These are phyloP conservation scores for Magnaporthiopsis rhizophila DNA, from an alignment of 2,329 filamentous ascomycete species.

Conservation along the genomic window DNA sequence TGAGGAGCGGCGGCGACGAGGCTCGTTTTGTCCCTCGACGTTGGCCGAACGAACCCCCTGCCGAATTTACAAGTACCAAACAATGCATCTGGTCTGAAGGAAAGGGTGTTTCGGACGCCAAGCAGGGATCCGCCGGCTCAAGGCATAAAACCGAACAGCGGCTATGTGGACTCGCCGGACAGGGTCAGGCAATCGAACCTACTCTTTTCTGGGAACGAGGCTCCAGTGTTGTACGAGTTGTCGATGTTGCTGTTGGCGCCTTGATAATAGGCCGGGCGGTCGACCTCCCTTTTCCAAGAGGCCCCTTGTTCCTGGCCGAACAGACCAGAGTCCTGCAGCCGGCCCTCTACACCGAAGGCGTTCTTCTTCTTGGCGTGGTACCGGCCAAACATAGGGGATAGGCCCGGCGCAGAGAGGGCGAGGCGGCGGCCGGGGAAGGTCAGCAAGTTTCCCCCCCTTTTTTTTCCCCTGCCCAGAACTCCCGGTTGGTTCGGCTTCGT, in stretches of 20 bases:
- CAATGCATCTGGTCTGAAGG: not conserved
- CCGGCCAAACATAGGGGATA: slow-evolving; percentile 37
- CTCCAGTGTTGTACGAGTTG: slow-evolving; percentile 15
- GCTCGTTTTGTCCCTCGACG: not conserved
- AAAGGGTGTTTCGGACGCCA: not conserved
- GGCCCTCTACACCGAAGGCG: slow-evolving; percentile 30
- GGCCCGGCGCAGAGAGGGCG: not conserved
- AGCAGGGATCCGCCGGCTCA: not conserved
- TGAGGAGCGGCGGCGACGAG: not conserved
- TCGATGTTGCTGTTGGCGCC: not conserved
- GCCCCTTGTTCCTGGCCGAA: slow-evolving; percentile 17
- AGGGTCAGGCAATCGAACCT: slow-evolving; percentile 13
- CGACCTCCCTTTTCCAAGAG: slow-evolving; percentile 13
- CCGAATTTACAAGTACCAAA: not conserved
- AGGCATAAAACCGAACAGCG: not conserved
- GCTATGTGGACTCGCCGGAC: not conserved
- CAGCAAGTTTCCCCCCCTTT: not conserved
- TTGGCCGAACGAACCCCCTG: not conserved
- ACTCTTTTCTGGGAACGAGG: slow-evolving; percentile 26
- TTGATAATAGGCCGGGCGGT: not conserved
- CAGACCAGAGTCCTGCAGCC: slow-evolving; percentile 26
- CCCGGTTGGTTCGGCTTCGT: not conserved
- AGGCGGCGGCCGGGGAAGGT: not conserved
- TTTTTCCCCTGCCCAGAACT: not conserved
- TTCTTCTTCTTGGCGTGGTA: slow-evolving; percentile 26